Conservation (phyloP, 2,329 filamentous ascomycete species). For the Trichophyton simii region DNA sequence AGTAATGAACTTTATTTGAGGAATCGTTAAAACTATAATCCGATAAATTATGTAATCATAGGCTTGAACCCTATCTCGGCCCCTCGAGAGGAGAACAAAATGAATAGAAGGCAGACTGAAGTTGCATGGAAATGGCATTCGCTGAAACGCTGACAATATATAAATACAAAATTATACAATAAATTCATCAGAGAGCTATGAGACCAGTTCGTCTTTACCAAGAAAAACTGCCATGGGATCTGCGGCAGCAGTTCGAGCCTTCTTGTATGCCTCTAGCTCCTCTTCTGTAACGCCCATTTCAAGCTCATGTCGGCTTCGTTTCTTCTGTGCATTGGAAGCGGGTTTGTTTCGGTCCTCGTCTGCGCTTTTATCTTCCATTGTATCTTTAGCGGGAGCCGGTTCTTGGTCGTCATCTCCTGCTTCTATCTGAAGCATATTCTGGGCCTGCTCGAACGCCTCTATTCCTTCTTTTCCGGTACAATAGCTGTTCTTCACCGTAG, state of each 20-base stretch:
- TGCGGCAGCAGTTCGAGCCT: slow-evolving; percentile 57
- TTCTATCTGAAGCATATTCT: slow-evolving; percentile 43
- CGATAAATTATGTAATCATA: not conserved
- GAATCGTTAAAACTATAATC: not conserved
- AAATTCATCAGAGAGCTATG: not conserved
- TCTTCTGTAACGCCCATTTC: slow-evolving; percentile 65
- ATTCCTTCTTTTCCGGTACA: slow-evolving; percentile 88
- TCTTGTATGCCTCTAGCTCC: slow-evolving; percentile 74
- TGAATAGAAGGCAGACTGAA: not conserved
- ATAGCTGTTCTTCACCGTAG: slow-evolving; percentile 88
- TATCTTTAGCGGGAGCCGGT: slow-evolving; percentile 19
- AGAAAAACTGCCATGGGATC: slow-evolving; percentile 81
- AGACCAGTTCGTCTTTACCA: slow-evolving; percentile 53
- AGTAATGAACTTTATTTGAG: not conserved
- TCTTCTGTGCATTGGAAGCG: slow-evolving; percentile 27
- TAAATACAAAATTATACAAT: not conserved
- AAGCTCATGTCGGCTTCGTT: slow-evolving; percentile 68
- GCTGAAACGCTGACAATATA: slow-evolving; percentile 5
- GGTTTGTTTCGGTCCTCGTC: slow-evolving; percentile 9
- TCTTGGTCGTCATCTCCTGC: slow-evolving; percentile 12
- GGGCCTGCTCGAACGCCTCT: slow-evolving; percentile 63
- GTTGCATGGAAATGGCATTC: not conserved
- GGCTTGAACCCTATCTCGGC: too few relatives aligned
- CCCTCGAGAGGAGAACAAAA: too few relatives aligned
- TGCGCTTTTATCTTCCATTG: slow-evolving; percentile 21